A percentile compares a stretch with the other conserved stretches of the same genome.
Conservation (phyloP, 306 rosid genomes). For the Prunus mume region DNA sequence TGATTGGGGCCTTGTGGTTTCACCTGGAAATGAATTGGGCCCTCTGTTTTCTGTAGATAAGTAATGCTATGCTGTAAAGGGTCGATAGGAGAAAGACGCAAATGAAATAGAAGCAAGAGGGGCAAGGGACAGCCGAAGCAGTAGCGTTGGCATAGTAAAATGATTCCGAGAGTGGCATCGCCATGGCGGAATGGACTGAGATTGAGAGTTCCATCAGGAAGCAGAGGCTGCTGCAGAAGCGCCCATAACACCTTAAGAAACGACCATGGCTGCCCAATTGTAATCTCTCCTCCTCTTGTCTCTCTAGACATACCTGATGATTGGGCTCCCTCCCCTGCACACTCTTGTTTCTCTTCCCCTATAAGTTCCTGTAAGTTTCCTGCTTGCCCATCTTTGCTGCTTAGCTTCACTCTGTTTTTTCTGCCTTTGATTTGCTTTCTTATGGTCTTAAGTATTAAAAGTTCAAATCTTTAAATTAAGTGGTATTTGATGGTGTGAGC, state of each 20-base stretch:
- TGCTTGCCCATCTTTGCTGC: slow-evolving; percentile 1
- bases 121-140: background rate
- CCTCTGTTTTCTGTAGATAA: background rate
- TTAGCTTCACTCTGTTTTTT: background rate
- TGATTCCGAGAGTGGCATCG: slow-evolving; percentile 36
- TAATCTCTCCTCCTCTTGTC: slow-evolving; percentile 69
- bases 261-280: slow-evolving; percentile 30
- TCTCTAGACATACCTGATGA: slow-evolving; percentile 71
- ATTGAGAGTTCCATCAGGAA: slow-evolving; percentile 29
- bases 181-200: slow-evolving; percentile 37
- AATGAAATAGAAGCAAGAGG: background rate
- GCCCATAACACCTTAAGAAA: slow-evolving; percentile 27
- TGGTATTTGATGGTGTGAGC: background rate
- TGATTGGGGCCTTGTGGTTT: no score
- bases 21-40: background rate
- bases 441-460: background rate
- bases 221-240: slow-evolving; percentile 37
- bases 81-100: background rate
- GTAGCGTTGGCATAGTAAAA: background rate
- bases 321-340: slow-evolving; percentile 47
- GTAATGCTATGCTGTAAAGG: background rate
- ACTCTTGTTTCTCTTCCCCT: slow-evolving; percentile 26
- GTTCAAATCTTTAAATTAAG: background rate
- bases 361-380: slow-evolving; percentile 41
- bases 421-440: background rate